Evolutionary conservation across 1,139 yeast genomes (phyloP), one percentile per base, ranked within the genome.

Genomic region (Zygosaccharomyces sapae): DNA sequence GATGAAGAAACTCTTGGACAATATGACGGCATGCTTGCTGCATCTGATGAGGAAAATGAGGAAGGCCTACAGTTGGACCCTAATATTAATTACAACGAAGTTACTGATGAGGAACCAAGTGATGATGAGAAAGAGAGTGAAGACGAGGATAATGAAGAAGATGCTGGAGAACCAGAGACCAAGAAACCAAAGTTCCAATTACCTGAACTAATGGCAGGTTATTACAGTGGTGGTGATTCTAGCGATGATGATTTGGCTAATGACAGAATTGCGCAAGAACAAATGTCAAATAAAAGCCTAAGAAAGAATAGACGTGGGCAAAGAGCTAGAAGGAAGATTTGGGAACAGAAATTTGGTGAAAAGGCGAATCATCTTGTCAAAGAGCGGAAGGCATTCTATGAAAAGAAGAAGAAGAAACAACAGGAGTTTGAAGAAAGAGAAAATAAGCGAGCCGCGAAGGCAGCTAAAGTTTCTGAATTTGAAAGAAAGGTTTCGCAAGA

Each of bases 301-400:
- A 77, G 94, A 54, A 89, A 89, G 60, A 94, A 92, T 66, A 77
- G 98, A 68, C 80, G 97, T 63, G 98, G 98, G 18, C 98, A 94
- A 72, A 75, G 97, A 56, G 98, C 97, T 1, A 81, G 99, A 69
- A 94, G 92, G 66, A 85, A 86, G 71, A 88, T 92, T 46, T 90
- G 97, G 97, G 98, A 89, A 61, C 72, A 77, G 68, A 92, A 92
- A 66, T 92, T 75, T 63, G 98, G 98, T 33, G 68, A 69, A 31
- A 73, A 73, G 33, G 98, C 98, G n/a, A 83, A 81, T 49, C 99
- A 94, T 65, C 74, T 89, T 33, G 74, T 79, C 59, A 77, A 80
- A 55, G 85, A 86, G 56, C 69, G 72, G 10, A 80, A 75, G 44
- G 74, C 80, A 39, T 66, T 71, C 34, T 70, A 70, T 39, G 74